Percentiles rank a stretch among this genome's conserved stretches.
These are phyloP conservation scores for Alternaria ethzedia DNA, from an alignment of 2,329 filamentous ascomycete genomes.

Conservation along the genomic window DNA sequence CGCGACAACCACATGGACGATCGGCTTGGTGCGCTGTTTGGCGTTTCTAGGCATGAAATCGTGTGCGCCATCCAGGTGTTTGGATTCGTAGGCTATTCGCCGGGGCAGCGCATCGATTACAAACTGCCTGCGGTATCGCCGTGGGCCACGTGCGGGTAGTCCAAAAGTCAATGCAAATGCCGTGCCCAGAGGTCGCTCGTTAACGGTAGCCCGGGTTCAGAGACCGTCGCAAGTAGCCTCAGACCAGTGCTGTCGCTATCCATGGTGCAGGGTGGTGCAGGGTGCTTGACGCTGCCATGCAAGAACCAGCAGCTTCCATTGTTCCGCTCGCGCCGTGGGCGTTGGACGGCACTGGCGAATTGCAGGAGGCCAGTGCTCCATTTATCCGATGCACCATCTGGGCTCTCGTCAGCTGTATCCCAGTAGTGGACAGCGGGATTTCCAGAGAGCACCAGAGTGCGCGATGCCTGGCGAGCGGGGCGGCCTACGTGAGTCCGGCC, in stretches of 20 bases:
- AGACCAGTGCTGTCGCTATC: background rate
- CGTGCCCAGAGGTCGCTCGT: background rate
- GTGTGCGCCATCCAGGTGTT: slow-evolving; percentile 8
- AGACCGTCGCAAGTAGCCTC: slow-evolving; percentile 3
- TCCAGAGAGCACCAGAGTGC: background rate
- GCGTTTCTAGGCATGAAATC: slow-evolving; percentile 7
- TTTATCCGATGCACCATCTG: slow-evolving; percentile 39
- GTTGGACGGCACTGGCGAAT: slow-evolving; percentile 31
- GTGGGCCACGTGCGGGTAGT: slow-evolving; percentile 1
- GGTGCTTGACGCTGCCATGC: background rate
- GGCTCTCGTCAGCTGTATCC: slow-evolving; percentile 26
- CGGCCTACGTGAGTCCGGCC: slow-evolving; percentile 2
- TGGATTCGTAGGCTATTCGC: background rate
- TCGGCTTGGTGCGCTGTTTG: slow-evolving; percentile 14
- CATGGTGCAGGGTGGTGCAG: background rate
- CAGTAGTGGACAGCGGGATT: slow-evolving; percentile 16
- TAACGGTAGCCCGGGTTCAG: slow-evolving; percentile 9
- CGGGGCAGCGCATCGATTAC: background rate
- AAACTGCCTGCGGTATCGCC: background rate
- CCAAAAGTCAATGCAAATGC: background rate
- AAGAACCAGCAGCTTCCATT: slow-evolving; percentile 19
- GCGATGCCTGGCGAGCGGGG: slow-evolving; percentile 7
- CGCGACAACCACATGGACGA: slow-evolving; percentile 21
- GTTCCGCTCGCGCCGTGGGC: slow-evolving; percentile 14
- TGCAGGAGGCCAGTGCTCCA: slow-evolving; percentile 27